These are phyloP conservation scores for Plasmodium adleri DNA, from an alignment of 169 alveolate species.

Conservation along the genomic window DNA sequence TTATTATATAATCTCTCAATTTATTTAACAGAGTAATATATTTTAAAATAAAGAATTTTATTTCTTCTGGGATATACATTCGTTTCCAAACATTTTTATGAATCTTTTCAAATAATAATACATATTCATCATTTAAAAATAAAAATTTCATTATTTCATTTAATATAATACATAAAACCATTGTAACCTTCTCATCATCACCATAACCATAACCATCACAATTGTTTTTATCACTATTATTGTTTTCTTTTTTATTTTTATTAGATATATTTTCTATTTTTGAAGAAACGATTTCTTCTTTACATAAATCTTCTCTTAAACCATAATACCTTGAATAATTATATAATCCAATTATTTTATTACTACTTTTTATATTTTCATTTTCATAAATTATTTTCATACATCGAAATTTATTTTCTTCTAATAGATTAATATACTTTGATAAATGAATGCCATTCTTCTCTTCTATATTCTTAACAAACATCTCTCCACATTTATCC, in stretches of 20 bases:
- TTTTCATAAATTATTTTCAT: slow-evolving; percentile 50
- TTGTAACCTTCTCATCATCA: background rate
- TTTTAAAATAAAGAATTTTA: slow-evolving; percentile 14
- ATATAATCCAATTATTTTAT: slow-evolving; percentile 35
- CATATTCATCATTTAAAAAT: slow-evolving; percentile 63
- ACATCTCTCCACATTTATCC: background rate
- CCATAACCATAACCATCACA: background rate
- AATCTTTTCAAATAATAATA: slow-evolving; percentile 38
- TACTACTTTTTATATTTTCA: slow-evolving; percentile 3
- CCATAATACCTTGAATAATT: slow-evolving; percentile 8
- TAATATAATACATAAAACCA: slow-evolving; percentile 49
- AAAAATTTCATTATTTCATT: slow-evolving; percentile 35
- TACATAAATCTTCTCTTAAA: slow-evolving; percentile 20
- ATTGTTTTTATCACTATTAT: background rate
- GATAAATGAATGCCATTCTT: background rate
- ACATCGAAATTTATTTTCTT: slow-evolving; percentile 19
- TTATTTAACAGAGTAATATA: slow-evolving; percentile 40
- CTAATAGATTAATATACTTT: slow-evolving; percentile 5
- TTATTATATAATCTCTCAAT: slow-evolving; percentile 38
- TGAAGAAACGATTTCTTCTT: background rate
- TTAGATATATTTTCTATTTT: too few relatives aligned
- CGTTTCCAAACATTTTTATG: slow-evolving; percentile 45
- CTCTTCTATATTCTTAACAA: background rate
- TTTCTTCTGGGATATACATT: slow-evolving; percentile 57
- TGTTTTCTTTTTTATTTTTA: too few relatives aligned